Base-by-base conservation (phyloP, 768 basidiomycete genomes). In the Chalciporus pseudorubinellus region DNA sequence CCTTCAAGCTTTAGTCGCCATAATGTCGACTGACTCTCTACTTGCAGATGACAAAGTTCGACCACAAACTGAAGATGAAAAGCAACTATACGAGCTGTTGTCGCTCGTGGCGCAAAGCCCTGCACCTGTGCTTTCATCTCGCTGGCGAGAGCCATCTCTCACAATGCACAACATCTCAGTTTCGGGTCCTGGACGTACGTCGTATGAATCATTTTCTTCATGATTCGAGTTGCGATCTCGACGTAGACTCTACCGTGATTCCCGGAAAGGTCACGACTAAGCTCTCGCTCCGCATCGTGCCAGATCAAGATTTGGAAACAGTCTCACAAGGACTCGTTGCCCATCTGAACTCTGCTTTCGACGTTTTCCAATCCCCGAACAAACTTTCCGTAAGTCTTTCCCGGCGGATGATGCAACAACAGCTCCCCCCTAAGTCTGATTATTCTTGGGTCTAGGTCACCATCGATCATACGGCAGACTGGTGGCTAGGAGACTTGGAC, bases 401-500 rank as follows among this genome's bases (percentile, higher is more conserved):
- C 10, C 26, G 6, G 20, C 29, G 33, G 12, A 14, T 16, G 36
- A 34, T 20, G 29, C 2, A 4, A 38, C 2, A 4, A 10, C 12
- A 8, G 29, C 3, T 4, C n/a, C 11, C 44, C 29, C 13, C 26
- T 28, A 31, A 31, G 19, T 36, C n/a, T 22, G 38, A 40, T n/a
- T 36, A n/a, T 6, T 20, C 18, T 38, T 5, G 11, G n/a, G 29
- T 3, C 57, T 31, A 94, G 91, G 77, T 95, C 57, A 77, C 74
- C 18, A 82, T 97, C 47, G 83, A 88, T 39, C 89, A 92, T 52
- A 86, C 81, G 2, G 94, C 93, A 0, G 87, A 94, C 61, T 98
- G 95, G 95, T 99, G 95, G 95, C 77, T 99, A 2, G 93, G 95
- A 0, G 83, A 88, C 48, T 78, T 95, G 36, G 82, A 91, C 48